phyloP scores from a whole-genome alignment of 331 rosid species.

The Spiraea crenata region DNA sequence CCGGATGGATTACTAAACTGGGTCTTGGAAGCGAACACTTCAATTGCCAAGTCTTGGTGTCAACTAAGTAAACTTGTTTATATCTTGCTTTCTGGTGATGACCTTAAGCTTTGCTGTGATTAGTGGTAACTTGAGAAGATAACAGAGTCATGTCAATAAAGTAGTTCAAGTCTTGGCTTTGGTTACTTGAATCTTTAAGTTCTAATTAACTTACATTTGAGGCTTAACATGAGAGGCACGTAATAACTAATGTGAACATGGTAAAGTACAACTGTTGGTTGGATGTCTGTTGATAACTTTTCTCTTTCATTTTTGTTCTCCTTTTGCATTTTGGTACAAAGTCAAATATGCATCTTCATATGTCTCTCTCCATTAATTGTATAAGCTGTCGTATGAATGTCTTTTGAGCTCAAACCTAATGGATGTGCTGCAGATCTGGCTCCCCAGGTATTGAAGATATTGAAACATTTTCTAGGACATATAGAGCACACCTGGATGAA shows the following conservation, averaged over 20 bases:
- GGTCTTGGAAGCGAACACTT: no score
- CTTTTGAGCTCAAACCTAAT: slow-evolving; percentile 21
- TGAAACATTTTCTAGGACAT: slow-evolving; percentile 68
- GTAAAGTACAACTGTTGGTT: background rate
- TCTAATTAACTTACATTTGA: no score
- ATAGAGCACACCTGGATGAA: slow-evolving; percentile 67
- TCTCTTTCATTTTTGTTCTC: background rate
- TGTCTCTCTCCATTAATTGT: slow-evolving; percentile 1
- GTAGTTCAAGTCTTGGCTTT: no score
- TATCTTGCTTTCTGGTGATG: no score
- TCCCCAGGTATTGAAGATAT: slow-evolving; percentile 86
- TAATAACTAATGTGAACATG: background rate
- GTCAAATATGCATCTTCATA: background rate
- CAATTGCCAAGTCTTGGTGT: no score
- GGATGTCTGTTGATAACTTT: background rate
- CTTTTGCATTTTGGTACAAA: background rate
- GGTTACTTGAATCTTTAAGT: no score
- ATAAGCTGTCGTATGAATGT: slow-evolving; percentile 20
- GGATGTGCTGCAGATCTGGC: slow-evolving; percentile 64
- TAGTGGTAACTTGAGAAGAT: no score
- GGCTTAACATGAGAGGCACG: no score
- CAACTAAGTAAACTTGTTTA: no score
- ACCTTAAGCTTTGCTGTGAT: no score
- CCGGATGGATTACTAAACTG: no score
- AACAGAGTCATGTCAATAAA: no score